phyloP scores from a whole-genome alignment of 2,329 filamentous ascomycete genomes.

The Ophidiomyces ophidiicola region DNA sequence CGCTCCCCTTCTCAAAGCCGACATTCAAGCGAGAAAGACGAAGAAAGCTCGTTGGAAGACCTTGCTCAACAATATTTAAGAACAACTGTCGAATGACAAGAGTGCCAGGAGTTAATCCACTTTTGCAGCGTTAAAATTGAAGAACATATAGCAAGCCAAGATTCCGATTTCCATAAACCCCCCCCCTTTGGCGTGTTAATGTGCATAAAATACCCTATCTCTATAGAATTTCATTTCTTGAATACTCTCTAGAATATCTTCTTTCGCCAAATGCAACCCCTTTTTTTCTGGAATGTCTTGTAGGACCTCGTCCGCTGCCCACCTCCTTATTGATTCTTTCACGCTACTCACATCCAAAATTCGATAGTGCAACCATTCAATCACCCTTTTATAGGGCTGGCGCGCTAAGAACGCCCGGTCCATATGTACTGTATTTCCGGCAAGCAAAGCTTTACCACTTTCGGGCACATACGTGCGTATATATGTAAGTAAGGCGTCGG shows the following conservation, averaged over 20 bases:
- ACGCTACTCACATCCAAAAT: slow-evolving; percentile 84
- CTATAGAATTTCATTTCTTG: slow-evolving; percentile 78
- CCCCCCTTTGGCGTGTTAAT: no score
- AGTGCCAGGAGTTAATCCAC: no score
- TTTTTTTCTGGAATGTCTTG: slow-evolving; percentile 58
- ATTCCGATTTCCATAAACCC: no score
- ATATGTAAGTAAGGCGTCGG: slow-evolving; percentile 62
- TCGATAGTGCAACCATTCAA: slow-evolving; percentile 73
- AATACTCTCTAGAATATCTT: slow-evolving; percentile 93
- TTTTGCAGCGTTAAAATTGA: no score
- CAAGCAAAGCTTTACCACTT: slow-evolving; percentile 57
- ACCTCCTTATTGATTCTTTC: slow-evolving; percentile 79
- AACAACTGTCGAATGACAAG: no score
- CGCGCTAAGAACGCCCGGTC: slow-evolving; percentile 70
- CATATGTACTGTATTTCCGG: slow-evolving; percentile 86
- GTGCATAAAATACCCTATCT: slow-evolving; percentile 57
- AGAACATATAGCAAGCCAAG: no score
- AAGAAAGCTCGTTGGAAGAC: no score
- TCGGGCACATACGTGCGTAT: slow-evolving; percentile 60
- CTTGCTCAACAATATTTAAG: no score
- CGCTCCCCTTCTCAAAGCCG: no score
- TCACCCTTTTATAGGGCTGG: slow-evolving; percentile 59
- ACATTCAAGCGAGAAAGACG: no score
- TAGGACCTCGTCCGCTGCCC: slow-evolving; percentile 54
- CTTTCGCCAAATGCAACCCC: slow-evolving; percentile 65